A percentile compares a stretch with the other conserved stretches of the same genome.
phyloP scores from a whole-genome alignment of 2,329 filamentous ascomycete species.

The Tolypocladium ophioglossoides region DNA sequence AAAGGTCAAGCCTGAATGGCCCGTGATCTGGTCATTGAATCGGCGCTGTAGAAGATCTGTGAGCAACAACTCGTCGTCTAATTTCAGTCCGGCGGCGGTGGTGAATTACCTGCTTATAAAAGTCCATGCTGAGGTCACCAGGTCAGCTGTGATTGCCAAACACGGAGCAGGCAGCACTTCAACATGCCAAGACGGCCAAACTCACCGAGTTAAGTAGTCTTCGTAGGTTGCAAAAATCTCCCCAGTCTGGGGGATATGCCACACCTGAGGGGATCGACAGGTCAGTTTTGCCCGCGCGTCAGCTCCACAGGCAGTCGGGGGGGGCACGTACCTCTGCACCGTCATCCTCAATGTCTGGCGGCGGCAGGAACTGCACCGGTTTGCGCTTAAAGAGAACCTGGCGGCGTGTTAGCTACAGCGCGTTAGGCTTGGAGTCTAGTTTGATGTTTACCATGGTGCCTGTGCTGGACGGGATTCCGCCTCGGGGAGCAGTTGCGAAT shows the following conservation, averaged over 20 bases:
- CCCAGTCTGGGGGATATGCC: conserved; percentile 80
- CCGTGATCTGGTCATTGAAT: conserved; percentile 94
- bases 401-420: neutral
- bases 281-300: conserved; percentile 3
- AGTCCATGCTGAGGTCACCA: conserved; percentile 59
- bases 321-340: conserved; percentile 63
- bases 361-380: conserved; percentile 72
- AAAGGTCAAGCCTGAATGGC: conserved; percentile 81
- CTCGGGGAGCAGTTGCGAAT: neutral
- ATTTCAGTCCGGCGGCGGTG: neutral
- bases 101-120: conserved; percentile 67
- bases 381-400: conserved; percentile 96
- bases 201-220: conserved; percentile 73
- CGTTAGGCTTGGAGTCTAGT: no score
- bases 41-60: conserved; percentile 45
- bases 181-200: conserved; percentile 4
- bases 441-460: conserved; percentile 4
- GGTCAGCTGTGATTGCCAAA: conserved; percentile 6
- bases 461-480: neutral
- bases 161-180: neutral
- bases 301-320: conserved; percentile 2
- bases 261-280: conserved; percentile 51
- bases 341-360: conserved; percentile 66
- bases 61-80: conserved; percentile 1
- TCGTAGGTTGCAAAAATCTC: conserved; percentile 88